Evolutionary conservation across 768 basidiomycete species (phyloP).

Genomic region (Mycena rebaudengoi): DNA sequence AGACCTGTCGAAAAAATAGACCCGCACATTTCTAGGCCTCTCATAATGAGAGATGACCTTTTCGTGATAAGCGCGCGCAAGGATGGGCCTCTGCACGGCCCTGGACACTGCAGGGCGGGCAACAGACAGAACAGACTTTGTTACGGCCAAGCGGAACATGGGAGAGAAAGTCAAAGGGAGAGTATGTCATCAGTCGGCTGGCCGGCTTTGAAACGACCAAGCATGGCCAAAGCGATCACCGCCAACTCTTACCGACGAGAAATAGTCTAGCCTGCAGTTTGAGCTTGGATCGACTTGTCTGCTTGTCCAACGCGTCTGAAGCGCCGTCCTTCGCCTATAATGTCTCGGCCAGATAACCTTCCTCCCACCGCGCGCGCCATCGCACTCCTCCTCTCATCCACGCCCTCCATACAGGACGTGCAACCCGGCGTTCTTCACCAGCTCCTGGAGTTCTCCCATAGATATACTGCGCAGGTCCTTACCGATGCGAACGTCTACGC

Average conservation of each 20-base stretch:
- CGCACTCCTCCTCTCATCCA: constrained; percentile 83
- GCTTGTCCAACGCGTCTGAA: background rate
- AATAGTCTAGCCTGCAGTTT: too few relatives aligned
- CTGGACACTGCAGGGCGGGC: constrained; percentile 53
- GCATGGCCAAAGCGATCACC: too few relatives aligned
- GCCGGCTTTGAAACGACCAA: too few relatives aligned
- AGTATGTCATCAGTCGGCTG: constrained; percentile 2
- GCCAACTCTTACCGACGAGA: too few relatives aligned
- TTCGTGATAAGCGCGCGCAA: constrained; percentile 86
- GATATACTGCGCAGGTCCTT: constrained; percentile 85
- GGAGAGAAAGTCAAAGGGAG: constrained; percentile 14
- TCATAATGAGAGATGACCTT: constrained; percentile 99
- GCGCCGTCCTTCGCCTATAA: constrained; percentile 25
- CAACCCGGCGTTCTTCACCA: constrained; percentile 90
- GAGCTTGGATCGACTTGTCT: too few relatives aligned
- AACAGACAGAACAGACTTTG: constrained; percentile 57
- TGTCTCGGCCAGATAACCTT: constrained; percentile 68
- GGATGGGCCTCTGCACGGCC: constrained; percentile 54
- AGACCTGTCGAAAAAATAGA: constrained; percentile 43
- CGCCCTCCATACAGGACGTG: constrained; percentile 84
- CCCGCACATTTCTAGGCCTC: constrained; percentile 91
- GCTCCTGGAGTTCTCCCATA: constrained; percentile 85
- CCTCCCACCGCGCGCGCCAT: constrained; percentile 89
- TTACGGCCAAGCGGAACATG: constrained; percentile 76
- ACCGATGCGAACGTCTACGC: constrained; percentile 89